Conservation (phyloP, 148 eudicot species). For the Dysphania ambrosioides region DNA sequence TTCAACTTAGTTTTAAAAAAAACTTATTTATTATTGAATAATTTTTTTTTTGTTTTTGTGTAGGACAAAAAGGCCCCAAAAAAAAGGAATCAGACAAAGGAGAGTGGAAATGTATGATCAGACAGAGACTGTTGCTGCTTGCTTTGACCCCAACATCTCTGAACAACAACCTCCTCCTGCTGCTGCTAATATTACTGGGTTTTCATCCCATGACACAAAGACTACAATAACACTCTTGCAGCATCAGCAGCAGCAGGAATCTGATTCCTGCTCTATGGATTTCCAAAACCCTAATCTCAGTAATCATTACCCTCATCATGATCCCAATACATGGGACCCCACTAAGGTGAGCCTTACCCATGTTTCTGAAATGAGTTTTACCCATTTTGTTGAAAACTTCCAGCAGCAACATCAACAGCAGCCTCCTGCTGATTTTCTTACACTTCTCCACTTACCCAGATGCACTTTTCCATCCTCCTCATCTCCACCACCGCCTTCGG, state of each 20-base stretch:
- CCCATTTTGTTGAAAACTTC: slow-evolving; percentile 16
- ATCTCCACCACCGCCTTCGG: slow-evolving; percentile 6
- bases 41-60: neutral
- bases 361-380: slow-evolving; percentile 24
- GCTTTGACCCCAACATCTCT: slow-evolving; percentile 51
- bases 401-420: neutral
- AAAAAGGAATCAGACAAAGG: slow-evolving; percentile 17
- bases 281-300: slow-evolving; percentile 29
- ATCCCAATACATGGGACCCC: slow-evolving; percentile 8
- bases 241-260: neutral
- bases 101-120: slow-evolving; percentile 37
- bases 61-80: slow-evolving; percentile 26
- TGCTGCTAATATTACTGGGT: slow-evolving; percentile 23
- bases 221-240: slow-evolving; percentile 9
- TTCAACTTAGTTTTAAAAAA: no score
- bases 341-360: neutral
- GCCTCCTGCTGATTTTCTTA: slow-evolving; percentile 43
- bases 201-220: slow-evolving; percentile 31
- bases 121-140: slow-evolving; percentile 37
- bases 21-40: neutral
- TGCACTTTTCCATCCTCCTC: slow-evolving; percentile 20
- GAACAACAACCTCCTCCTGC: slow-evolving; percentile 16
- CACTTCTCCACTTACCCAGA: slow-evolving; percentile 43
- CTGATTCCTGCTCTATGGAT: neutral
- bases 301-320: neutral